Base-by-base conservation (phyloP, 306 rosid species). In the Acacia melanoxylon region DNA sequence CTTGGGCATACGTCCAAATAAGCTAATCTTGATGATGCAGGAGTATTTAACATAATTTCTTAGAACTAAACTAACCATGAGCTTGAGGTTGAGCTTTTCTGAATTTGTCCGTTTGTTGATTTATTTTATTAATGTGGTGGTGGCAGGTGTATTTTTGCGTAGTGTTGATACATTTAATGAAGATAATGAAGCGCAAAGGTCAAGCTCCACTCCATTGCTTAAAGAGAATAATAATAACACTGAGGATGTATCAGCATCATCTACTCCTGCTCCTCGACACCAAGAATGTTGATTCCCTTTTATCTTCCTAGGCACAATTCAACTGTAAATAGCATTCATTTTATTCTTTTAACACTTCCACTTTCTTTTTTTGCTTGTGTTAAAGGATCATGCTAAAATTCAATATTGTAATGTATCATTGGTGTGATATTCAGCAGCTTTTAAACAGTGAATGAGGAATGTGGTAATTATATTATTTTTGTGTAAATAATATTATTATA, bases 121-220 rank as follows among this genome's bases (percentile, higher is more conserved):
- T 58, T 22, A 58, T 22, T 22, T n/a, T 14, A n/a, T n/a, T 22
- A 16, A 56, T 56, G 72, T 69, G 31, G 51, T 81, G 56, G 46
- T 87, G 52, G 71, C 91, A 94, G 98, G 97, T 52, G 62, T 89
- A 76, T 93, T 89, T 88, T 51, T 94, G 75, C 86, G 62, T 45
- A 87, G 88, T 70, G 92, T 85, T 65, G 95, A 89, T 78, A 90
- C 85, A 86, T 93, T 61, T 82, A 59, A 92, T 0, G 97, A 93
- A 73, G 93, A 90, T 8, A 65, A 75, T 63, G 89, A 80, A n/a
- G 65, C 4, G 78, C 74, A 89, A 40, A 79, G 87, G 68, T 77
- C 88, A 54, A 86, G 69, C 90, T 82, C 89, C 31, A 67, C 83
- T 59, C 94, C 91, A 0, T 90, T 91, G 89, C 97, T 92, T 61